Base-by-base conservation (phyloP, 208 protist genomes). In the Leishmania tarentolae region DNA sequence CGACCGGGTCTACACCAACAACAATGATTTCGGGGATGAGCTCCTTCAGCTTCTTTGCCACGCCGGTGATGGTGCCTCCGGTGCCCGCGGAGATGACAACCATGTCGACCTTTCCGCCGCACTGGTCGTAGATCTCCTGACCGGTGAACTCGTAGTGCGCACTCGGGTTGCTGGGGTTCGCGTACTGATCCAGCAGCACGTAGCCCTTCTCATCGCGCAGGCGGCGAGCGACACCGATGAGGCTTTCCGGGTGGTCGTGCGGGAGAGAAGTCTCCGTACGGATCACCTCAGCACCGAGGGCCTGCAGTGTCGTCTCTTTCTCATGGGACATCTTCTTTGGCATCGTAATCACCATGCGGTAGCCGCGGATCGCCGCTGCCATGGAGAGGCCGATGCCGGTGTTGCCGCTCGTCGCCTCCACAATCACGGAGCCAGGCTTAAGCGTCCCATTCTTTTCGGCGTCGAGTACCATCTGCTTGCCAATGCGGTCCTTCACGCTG, bases 261-360 rank as follows among this genome's bases (percentile, higher is more conserved):
- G 98, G 93, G 31, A 99, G 95, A 71, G 98, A 90, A 57, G 96
- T 99, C 84, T 99, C 98, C 0, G 98, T 99, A 75, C 97, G 94
- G 75, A 99, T 98, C 73, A 99, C 98, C 46, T 98, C 87, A 0
- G 98, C 98, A 53, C 99, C 99, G 21, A 99, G 93, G 42, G 95
- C 93, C 13, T 94, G 72, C 42, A 99, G 76, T 15, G 97, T 92
- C 69, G 92, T 83, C 78, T 98, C 95, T 89, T 99, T 99, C 88
- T 99, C 99, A 72, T 99, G 91, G 44, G 95, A 99, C 99, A 99
- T 99, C 89, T 99, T 99, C 85, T 99, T 98, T 35, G 99, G 98
- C 88, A 99, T 95, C 69, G 98, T 99, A 84, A 99, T 99, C 77
- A 99, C 94, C 92, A 99, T 99, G 46, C 91, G 83, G 89, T 99